Percentiles rank a stretch among this genome's conserved stretches.
These are phyloP conservation scores for Oryza longistaminata DNA, from an alignment of 176 grass and related monocot genomes.

Conservation along the genomic window DNA sequence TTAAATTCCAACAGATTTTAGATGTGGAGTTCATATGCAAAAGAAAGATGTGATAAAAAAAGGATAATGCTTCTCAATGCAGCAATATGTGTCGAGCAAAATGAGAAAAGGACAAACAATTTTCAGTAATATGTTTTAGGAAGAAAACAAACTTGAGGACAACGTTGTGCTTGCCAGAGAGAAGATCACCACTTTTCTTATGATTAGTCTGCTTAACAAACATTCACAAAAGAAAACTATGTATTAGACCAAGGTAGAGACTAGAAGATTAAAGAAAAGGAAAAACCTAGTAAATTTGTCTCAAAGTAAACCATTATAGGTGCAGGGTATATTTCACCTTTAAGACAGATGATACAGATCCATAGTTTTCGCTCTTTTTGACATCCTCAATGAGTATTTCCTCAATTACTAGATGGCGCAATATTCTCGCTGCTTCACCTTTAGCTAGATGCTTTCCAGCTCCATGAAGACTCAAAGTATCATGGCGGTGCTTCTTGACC, in stretches of 20 bases:
- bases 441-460: constrained; percentile 79
- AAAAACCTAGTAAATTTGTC: background rate
- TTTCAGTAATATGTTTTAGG: constrained; percentile 8
- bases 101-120: constrained; percentile 16
- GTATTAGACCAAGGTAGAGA: constrained; percentile 13
- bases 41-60: background rate
- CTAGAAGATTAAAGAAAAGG: background rate
- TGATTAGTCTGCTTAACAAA: constrained; percentile 63
- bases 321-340: constrained; percentile 50
- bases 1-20: constrained; percentile 3
- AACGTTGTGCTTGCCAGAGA: constrained; percentile 49
- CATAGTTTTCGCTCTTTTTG: constrained; percentile 79
- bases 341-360: constrained; percentile 78
- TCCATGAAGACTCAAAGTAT: constrained; percentile 74
- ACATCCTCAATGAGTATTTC: constrained; percentile 81
- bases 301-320: constrained; percentile 13
- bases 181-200: constrained; percentile 48
- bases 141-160: constrained; percentile 65
- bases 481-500: constrained; percentile 87
- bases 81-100: background rate
- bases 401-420: constrained; percentile 75
- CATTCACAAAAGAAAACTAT: background rate
- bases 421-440: constrained; percentile 71
- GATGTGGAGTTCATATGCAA: background rate
- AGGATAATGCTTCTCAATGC: too few species aligned